Evolutionary conservation across 345 rosid species (phyloP).

Genomic region (Streptanthus diversifolius): DNA sequence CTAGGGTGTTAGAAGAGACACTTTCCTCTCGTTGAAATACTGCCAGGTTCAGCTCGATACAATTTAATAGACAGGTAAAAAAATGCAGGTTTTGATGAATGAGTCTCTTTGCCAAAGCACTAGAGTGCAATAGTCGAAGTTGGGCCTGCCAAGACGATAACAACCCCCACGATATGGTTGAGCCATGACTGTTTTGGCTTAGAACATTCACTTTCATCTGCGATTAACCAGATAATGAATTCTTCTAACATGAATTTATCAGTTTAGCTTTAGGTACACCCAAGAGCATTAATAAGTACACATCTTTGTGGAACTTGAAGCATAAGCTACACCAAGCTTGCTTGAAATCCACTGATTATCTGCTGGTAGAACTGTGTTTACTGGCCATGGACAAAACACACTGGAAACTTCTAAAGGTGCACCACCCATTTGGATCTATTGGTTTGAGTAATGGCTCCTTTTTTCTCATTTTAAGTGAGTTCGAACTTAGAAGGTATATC

Average conservation of each 20-base stretch:
- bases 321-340: background rate
- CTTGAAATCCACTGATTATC: background rate
- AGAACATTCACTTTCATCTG: background rate
- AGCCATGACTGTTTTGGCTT: conserved; percentile 7
- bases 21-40: background rate
- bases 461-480: background rate
- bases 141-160: conserved; percentile 3
- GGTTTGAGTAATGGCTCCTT: background rate
- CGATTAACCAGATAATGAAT: background rate
- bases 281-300: background rate
- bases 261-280: background rate
- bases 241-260: background rate
- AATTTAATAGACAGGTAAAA: background rate
- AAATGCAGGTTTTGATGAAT: background rate
- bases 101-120: background rate
- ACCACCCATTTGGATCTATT: background rate
- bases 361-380: background rate
- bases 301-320: conserved; percentile 6
- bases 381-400: background rate
- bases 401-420: background rate
- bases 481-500: background rate
- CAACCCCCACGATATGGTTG: background rate
- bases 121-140: background rate
- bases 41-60: background rate
- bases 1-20: background rate